Percentiles rank a stretch among this genome's conserved stretches.
phyloP scores from a whole-genome alignment of 73 alveolate genomes.

The Paramecium sonneborni region DNA sequence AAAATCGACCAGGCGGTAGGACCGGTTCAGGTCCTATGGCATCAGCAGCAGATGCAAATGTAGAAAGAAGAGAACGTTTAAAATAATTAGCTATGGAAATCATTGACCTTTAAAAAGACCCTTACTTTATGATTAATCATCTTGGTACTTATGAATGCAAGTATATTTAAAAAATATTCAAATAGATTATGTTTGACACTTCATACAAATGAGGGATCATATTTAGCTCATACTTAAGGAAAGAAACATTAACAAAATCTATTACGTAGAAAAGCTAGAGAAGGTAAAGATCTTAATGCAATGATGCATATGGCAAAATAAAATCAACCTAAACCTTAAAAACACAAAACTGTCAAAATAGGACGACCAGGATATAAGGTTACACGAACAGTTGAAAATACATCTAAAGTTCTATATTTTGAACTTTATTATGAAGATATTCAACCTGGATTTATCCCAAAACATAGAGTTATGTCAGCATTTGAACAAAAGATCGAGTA shows the following conservation, averaged over 20 bases:
- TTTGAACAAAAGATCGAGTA: conserved; percentile 94
- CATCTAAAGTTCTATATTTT: conserved; percentile 94
- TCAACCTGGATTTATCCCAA: conserved; percentile 80
- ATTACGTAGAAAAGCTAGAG: conserved; percentile 88
- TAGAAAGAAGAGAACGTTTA: conserved; percentile 95
- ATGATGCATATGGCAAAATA: conserved; percentile 81
- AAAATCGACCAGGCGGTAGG: conserved; percentile 89
- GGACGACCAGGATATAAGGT: conserved; percentile 99
- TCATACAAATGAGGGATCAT: conserved; percentile 98
- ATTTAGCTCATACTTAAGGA: conserved; percentile 98
- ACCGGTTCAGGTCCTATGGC: conserved; percentile 96
- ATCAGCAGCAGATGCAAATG: conserved; percentile 79
- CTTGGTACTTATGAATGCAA: conserved; percentile 99
- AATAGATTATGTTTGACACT: conserved; percentile 96
- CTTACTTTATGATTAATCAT: conserved; percentile 97
- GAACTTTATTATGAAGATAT: conserved; percentile 98
- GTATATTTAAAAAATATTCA: background rate
- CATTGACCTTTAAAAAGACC: conserved; percentile 97
- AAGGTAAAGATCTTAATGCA: conserved; percentile 79
- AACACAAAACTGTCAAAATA: conserved; percentile 86
- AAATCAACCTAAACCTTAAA: conserved; percentile 65
- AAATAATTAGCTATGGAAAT: conserved; percentile 97
- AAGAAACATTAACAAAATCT: conserved; percentile 98
- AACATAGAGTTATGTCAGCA: conserved; percentile 97
- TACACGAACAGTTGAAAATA: conserved; percentile 93